Base-by-base conservation (phyloP, 2,329 filamentous ascomycete species). In the Neonectria magnoliae region DNA sequence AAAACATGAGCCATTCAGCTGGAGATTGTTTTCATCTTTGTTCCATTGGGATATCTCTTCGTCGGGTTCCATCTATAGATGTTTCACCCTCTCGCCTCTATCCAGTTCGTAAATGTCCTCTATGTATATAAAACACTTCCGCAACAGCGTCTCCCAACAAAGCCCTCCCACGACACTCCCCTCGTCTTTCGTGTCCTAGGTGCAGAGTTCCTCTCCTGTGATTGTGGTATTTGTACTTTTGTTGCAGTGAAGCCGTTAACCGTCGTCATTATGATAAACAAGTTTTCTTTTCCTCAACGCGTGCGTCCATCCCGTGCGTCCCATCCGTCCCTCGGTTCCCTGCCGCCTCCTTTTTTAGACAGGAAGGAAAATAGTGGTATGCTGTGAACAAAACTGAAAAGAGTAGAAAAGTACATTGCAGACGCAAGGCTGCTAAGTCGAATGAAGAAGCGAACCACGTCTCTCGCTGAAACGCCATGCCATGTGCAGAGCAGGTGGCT, bases 211-310 rank as follows among this genome's bases (percentile, higher is more conserved):
- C 36, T 60, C 31, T 5, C 44, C 52, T 45, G 25, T 52, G n/a
- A 20, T 33, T 57, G 47, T 66, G 65, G 59, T 60, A 60, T 66
- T 64, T 25, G 59, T 72, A 65, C 66, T 69, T 69, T 68, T 71
- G 52, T 73, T 66, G 69, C 71, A 73, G 71, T 74, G 66, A 71
- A 73, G 72, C 72, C 72, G 72, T 74, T 70, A 74, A 70, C 68
- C 65, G 71, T 73, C 70, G 71, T 73, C 71, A 73, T 73, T 72
- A 73, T 63, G 56, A 65, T 73, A 73, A 72, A 65, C 67, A 68
- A 69, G 62, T 69, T 72, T 64, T 71, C 65, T 73, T 71, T 68
- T 69, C 52, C 53, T 57, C 57, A 54, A 41, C 53, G 52, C 25
- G 67, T 53, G 56, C 62, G 68, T 65, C 70, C 68, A 67, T 72